A percentile compares a stretch with the other conserved stretches of the same genome.
Evolutionary conservation across 2,329 filamentous ascomycete species (phyloP).

Genomic region (Pezicula neosporulosa): DNA sequence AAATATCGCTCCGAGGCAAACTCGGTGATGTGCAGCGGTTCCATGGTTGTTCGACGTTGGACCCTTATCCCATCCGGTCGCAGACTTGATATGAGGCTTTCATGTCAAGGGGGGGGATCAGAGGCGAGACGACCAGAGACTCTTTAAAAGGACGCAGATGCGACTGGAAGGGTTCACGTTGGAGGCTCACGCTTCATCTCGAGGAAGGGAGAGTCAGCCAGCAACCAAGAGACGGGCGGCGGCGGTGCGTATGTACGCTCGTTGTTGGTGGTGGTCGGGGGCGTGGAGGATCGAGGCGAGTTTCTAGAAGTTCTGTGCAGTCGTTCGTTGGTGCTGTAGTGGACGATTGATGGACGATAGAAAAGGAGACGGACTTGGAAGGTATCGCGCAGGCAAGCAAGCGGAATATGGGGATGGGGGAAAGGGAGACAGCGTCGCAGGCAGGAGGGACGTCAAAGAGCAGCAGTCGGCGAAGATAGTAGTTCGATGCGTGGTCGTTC

Average conservation of each 20-base stretch:
- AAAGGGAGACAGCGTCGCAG: no score
- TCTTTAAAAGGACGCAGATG: constrained; percentile 9
- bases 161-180: constrained; percentile 14
- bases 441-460: no score
- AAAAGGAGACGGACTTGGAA: no score
- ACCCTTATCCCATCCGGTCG: constrained; percentile 26
- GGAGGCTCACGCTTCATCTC: constrained; percentile 23
- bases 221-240: background rate
- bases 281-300: no score
- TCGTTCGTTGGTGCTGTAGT: no score
- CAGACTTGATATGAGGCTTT: constrained; percentile 15
- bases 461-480: no score
- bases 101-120: constrained; percentile 22
- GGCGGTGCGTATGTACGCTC: background rate
- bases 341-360: no score
- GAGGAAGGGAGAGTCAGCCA: background rate
- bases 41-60: constrained; percentile 41
- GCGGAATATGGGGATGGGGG: no score
- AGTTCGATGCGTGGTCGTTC: no score
- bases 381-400: no score
- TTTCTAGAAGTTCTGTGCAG: no score
- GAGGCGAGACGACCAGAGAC: constrained; percentile 6
- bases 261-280: no score
- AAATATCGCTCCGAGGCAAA: constrained; percentile 65
- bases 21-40: constrained; percentile 60